Base-by-base conservation (phyloP, 129 eudicot genomes). In the Deinandra increscens region DNA sequence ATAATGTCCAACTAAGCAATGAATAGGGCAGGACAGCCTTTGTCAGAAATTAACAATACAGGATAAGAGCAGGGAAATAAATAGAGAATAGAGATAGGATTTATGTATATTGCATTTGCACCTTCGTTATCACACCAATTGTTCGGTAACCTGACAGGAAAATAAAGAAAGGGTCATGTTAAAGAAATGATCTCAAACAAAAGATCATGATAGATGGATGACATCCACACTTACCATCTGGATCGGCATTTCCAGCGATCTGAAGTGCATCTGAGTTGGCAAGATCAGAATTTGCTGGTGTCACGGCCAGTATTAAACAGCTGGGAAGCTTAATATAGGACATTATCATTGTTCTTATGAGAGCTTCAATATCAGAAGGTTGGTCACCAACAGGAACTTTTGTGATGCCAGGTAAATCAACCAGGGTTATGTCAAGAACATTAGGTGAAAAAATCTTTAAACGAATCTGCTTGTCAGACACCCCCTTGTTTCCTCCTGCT, bases 371-470 rank as follows among this genome's bases (percentile, higher is more conserved):
- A 75, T 93, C 98, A 33, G 96, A 81, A 48, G 98, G 96, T 79
- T 93, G 98, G 61, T 93, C 98, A 74, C 98, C 98, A 46, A 93
- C 98, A 37, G 98, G 98, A 70, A 93, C 98, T 79, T 89, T 93
- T 14, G 98, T 88, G 59, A 93, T 82, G 29, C 96, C 98, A 0
- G 98, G 96, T 66, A 93, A 83, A 83, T 93, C 98, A 50, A 93
- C 98, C 31, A 93, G 81, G 19, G 98, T 93, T 20, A 93, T 93
- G 77, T 93, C 98, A 75, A 93, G 98, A 81, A 93, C 98, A 79
- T 89, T 93, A 4, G 98, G 96, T 22, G 96, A 93, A 67, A 83
- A 89, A 12, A 93, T 93, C 82, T 94, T 94, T 64, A 94, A 76
- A 22, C 99, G 93, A 33, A 94, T 94, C 74, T 89, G 97, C 72